Conservation (phyloP, 2,329 filamentous ascomycete species). For the Hypoxylon sp. region DNA sequence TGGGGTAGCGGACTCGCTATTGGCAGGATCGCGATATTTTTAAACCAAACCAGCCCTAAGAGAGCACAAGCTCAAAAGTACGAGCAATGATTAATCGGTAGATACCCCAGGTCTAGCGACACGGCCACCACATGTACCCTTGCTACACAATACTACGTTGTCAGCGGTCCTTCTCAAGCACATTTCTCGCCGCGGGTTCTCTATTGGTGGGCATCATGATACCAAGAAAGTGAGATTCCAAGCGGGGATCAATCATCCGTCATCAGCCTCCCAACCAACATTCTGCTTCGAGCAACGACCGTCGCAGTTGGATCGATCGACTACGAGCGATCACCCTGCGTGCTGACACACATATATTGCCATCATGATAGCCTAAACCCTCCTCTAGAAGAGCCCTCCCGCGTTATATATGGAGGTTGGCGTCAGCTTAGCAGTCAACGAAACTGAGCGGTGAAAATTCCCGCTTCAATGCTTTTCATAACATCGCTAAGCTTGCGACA, state of each 20-base stretch:
- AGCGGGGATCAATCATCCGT: slow-evolving; percentile 15
- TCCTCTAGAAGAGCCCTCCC: slow-evolving; percentile 10
- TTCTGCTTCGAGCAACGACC: slow-evolving; percentile 4
- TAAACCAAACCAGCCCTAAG: slow-evolving; percentile 35
- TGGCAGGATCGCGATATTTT: slow-evolving; percentile 37
- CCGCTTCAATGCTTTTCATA: slow-evolving; percentile 14
- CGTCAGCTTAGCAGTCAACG: slow-evolving; percentile 28
- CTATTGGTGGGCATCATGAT: slow-evolving; percentile 30
- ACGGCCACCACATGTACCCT: slow-evolving; percentile 32
- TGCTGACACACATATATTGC: slow-evolving; percentile 27
- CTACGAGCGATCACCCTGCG: slow-evolving; percentile 17
- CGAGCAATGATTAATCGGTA: slow-evolving; percentile 22
- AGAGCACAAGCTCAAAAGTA: slow-evolving; percentile 11
- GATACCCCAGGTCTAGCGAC: slow-evolving; percentile 12
- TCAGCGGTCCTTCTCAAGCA: slow-evolving; percentile 24
- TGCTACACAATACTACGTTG: slow-evolving; percentile 35
- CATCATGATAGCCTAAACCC: slow-evolving; percentile 14
- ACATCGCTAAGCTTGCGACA: slow-evolving; percentile 16
- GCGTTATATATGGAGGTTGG: slow-evolving; percentile 34
- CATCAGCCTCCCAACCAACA: slow-evolving; percentile 17
- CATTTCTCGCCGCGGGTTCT: slow-evolving; percentile 17
- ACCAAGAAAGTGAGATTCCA: slow-evolving; percentile 6
- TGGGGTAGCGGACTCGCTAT: slow-evolving; percentile 20
- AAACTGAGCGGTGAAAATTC: slow-evolving; percentile 23
- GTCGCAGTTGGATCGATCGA: slow-evolving; percentile 16